phyloP scores from a whole-genome alignment of 805 yeast species.

The Metschnikowia noctiluminum region DNA sequence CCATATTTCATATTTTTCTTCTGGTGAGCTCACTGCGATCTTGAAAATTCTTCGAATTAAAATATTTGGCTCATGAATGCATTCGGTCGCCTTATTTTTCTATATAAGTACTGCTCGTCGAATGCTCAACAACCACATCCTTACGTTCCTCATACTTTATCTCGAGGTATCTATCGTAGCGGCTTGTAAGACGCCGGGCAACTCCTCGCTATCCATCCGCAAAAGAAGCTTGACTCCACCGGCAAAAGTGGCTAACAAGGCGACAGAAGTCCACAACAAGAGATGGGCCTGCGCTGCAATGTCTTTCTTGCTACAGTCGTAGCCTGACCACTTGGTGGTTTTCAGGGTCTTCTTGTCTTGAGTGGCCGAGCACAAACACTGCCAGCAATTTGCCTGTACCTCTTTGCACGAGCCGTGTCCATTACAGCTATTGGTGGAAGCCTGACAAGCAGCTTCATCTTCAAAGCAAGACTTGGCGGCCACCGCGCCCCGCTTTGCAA shows the following conservation, averaged over 20 bases:
- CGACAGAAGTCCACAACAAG: slow-evolving; percentile 63
- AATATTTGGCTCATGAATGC: too few relatives aligned
- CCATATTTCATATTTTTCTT: too few relatives aligned
- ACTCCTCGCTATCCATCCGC: slow-evolving; percentile 54
- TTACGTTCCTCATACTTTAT: neutral
- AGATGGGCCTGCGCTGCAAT: slow-evolving; percentile 63
- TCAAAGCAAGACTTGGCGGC: slow-evolving; percentile 32
- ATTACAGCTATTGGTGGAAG: slow-evolving; percentile 46
- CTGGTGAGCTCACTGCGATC: too few relatives aligned
- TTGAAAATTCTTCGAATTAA: too few relatives aligned
- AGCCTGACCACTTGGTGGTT: slow-evolving; percentile 55
- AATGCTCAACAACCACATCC: too few relatives aligned
- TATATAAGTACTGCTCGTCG: neutral
- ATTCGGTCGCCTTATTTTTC: neutral
- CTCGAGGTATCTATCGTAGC: slow-evolving; percentile 36
- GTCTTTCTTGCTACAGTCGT: slow-evolving; percentile 65
- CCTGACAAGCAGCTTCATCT: slow-evolving; percentile 46
- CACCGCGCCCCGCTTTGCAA: slow-evolving; percentile 15
- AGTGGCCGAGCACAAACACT: slow-evolving; percentile 49
- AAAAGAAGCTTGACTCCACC: slow-evolving; percentile 53
- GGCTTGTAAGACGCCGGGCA: slow-evolving; percentile 68
- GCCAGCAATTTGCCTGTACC: slow-evolving; percentile 40
- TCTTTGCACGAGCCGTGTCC: slow-evolving; percentile 53
- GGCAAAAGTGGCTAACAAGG: slow-evolving; percentile 43
- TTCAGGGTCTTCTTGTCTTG: slow-evolving; percentile 37